phyloP scores from a whole-genome alignment of 1,139 yeast species.

The Blastobotrys elegans region DNA sequence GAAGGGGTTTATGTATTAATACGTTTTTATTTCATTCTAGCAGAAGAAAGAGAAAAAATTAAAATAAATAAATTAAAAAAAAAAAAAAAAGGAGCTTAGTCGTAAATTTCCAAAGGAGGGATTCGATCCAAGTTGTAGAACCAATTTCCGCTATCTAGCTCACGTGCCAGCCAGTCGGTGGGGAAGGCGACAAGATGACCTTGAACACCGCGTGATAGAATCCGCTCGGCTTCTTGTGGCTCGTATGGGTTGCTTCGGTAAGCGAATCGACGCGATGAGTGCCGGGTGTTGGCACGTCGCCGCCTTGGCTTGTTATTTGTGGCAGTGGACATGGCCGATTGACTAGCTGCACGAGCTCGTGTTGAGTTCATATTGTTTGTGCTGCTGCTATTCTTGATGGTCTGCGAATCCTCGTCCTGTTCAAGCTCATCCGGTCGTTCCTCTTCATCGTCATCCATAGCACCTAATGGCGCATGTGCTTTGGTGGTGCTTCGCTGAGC shows the following conservation, averaged over 20 bases:
- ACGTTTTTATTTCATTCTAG: background rate
- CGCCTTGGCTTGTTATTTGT: constrained; percentile 5
- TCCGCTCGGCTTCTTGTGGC: constrained; percentile 68
- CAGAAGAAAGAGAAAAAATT: background rate
- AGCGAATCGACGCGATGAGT: constrained; percentile 13
- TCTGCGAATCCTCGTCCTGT: background rate
- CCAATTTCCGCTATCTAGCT: constrained; percentile 85
- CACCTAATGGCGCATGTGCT: constrained; percentile 25
- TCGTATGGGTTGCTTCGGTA: constrained; percentile 45
- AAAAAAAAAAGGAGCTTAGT: constrained; percentile 36
- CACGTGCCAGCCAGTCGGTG: constrained; percentile 81
- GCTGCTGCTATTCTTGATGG: background rate
- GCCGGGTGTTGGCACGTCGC: constrained; percentile 13
- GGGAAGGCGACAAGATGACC: constrained; percentile 92
- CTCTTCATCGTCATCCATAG: constrained; percentile 12
- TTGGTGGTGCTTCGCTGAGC: constrained; percentile 11
- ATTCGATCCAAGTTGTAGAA: constrained; percentile 88
- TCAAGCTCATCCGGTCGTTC: background rate
- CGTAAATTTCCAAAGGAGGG: constrained; percentile 94
- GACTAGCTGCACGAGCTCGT: background rate
- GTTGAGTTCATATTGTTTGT: background rate
- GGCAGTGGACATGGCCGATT: background rate
- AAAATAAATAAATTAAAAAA: background rate
- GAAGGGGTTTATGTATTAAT: too few species aligned
- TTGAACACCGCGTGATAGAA: constrained; percentile 60